Base-by-base conservation (phyloP, 2,329 filamentous ascomycete species). In the Orbilia quercus region DNA sequence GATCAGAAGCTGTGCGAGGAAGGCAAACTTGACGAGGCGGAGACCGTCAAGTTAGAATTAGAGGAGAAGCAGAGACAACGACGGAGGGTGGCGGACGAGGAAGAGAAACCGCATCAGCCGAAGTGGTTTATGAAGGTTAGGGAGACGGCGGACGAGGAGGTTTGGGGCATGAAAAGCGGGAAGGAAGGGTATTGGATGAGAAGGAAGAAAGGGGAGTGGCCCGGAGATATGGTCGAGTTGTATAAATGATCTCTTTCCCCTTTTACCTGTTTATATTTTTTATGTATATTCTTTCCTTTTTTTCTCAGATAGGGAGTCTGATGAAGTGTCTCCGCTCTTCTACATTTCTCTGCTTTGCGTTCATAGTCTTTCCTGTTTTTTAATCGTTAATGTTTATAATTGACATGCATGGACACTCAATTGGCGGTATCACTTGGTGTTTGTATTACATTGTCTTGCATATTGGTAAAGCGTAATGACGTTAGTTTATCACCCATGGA, bases 161-260 rank as follows among this genome's bases (percentile, higher is more conserved):
- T 90, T 9, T 91, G 91, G 91, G 86, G 88, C 78, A 81, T 96
- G 75, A 95, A 89, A 82, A 84, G 84, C 1, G 92, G 92, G 18
- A 92, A 90, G 81, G 92, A 96, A 16, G 89, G 91, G 7, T 99
- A 99, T 81, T 99, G 95, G 95, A 93, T 96, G 79, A 89, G 91
- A 81, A 86, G 94, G 73, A 85, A 84, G 1, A 86, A 83, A 75
- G 89, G 89, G 0, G 83, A 83, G 64, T 96, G 69, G 69, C 67
- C 67, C 28, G 31, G 16, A 7, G 69, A 73, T 51, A 60, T 73
- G 69, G 16, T 73, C 44, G 69, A 73, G 42, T 18, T 73, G 38
- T 73, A 66, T 36, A 60, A 73, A 42, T 66, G 62, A 62, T 47
- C 28, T 31, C 4, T 9, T 5, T 9, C 28, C 28, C 28, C n/a